phyloP scores from a whole-genome alignment of 1,284 basidiomycete genomes.

The Paramarasmius palmivorus region DNA sequence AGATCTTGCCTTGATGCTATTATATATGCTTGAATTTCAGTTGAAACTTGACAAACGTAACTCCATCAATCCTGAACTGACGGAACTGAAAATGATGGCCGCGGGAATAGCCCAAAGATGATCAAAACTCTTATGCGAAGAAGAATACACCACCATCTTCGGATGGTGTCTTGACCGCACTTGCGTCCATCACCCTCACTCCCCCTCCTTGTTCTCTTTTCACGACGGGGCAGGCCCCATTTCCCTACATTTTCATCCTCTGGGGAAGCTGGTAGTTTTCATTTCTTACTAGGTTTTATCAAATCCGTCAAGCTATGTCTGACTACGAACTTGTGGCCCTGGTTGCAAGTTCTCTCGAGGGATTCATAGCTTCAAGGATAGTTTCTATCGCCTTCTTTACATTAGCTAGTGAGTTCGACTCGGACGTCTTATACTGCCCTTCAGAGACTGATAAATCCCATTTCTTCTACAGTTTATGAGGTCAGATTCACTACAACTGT shows the following conservation, averaged over 20 bases:
- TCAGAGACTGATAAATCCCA: no score
- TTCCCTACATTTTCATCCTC: not conserved
- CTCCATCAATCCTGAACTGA: no score
- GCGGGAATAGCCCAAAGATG: no score
- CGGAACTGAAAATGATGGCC: no score
- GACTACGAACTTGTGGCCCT: not conserved
- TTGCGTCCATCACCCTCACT: not conserved
- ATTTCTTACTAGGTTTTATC: not conserved
- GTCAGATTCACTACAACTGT: slow-evolving; percentile 9
- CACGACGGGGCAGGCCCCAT: slow-evolving; percentile 1
- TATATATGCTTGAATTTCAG: no score
- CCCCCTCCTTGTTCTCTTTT: not conserved
- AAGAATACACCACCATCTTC: no score
- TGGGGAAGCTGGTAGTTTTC: not conserved
- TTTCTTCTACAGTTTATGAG: slow-evolving; percentile 21
- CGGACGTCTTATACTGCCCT: no score
- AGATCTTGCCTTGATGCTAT: no score
- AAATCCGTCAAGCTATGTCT: not conserved
- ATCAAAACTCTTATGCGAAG: no score
- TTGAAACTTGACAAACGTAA: no score
- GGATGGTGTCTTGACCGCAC: no score
- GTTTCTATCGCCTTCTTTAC: slow-evolving; percentile 32
- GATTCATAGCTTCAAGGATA: slow-evolving; percentile 29
- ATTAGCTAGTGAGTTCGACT: slow-evolving; percentile 28
- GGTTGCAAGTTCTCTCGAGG: slow-evolving; percentile 30